Evolutionary conservation across 441 rosid species (phyloP).

Genomic region (Brassica hybrid): DNA sequence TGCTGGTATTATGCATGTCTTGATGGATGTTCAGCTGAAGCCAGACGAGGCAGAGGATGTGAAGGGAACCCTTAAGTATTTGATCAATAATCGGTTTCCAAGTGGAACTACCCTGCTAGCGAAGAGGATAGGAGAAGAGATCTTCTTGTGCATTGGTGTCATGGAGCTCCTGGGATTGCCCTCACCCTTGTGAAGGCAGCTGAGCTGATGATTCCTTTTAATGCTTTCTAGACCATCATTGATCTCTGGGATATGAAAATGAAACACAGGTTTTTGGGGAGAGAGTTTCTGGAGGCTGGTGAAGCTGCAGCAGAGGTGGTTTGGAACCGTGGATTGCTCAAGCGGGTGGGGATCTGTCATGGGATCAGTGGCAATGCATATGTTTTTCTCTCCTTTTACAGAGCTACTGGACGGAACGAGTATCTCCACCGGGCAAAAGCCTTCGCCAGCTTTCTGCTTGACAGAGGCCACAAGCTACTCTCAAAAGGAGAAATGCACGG

Average conservation of each 20-base stretch:
- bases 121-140: slow-evolving; percentile 54
- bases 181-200: slow-evolving; percentile 65
- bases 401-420: slow-evolving; percentile 50
- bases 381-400: slow-evolving; percentile 56
- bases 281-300: slow-evolving; percentile 58
- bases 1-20: slow-evolving; percentile 65
- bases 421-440: slow-evolving; percentile 64
- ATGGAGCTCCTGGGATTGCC: slow-evolving; percentile 58
- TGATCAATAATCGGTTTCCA: slow-evolving; percentile 56
- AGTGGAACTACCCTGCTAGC: slow-evolving; percentile 62
- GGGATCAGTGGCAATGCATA: slow-evolving; percentile 69
- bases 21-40: slow-evolving; percentile 64
- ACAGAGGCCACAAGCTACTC: slow-evolving; percentile 52
- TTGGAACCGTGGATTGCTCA: slow-evolving; percentile 68
- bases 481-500: slow-evolving; percentile 62
- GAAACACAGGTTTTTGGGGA: slow-evolving; percentile 54
- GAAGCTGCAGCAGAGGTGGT: slow-evolving; percentile 60
- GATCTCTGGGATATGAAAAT: slow-evolving; percentile 10
- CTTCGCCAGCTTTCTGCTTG: slow-evolving; percentile 66
- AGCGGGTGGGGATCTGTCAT: slow-evolving; percentile 71
- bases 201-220: slow-evolving; percentile 45
- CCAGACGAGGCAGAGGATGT: slow-evolving; percentile 65
- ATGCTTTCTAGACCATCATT: background rate
- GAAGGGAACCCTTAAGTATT: slow-evolving; percentile 55
- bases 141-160: slow-evolving; percentile 74